Conservation (phyloP, 345 rosid species). For the Eucalyptus virginea region DNA sequence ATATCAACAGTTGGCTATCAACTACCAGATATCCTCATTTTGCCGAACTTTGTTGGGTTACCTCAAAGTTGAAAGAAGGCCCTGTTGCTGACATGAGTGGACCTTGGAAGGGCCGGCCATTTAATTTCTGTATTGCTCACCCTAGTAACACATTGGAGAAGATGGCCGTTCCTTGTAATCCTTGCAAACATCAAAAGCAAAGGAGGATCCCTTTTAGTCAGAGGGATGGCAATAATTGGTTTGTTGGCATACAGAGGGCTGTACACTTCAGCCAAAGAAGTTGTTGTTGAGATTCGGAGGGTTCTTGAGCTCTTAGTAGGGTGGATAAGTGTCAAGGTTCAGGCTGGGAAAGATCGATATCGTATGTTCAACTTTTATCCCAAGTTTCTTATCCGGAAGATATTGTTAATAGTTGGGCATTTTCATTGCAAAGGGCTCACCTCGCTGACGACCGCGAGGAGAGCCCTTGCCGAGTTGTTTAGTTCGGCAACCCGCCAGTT, state of each 20-base stretch:
- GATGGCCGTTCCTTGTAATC: too few species aligned
- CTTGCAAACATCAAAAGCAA: too few species aligned
- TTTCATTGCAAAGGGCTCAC: conserved; percentile 53
- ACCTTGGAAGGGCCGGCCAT: conserved; percentile 90
- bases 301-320: conserved; percentile 86
- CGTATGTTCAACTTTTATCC: conserved; percentile 68
- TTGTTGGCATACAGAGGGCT: conserved; percentile 66
- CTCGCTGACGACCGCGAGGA: too few species aligned
- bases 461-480: too few species aligned
- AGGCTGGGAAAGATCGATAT: conserved; percentile 71
- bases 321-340: conserved; percentile 59
- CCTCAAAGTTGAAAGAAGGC: conserved; percentile 87
- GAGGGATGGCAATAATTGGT: conserved; percentile 62
- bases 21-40: conserved; percentile 81
- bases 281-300: conserved; percentile 62
- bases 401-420: conserved; percentile 79
- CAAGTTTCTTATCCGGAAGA: conserved; percentile 93
- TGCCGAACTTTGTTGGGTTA: conserved; percentile 94
- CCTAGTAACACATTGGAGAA: conserved; percentile 40
- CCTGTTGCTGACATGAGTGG: conserved; percentile 68
- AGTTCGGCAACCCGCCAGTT: too few species aligned
- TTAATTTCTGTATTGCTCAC: conserved; percentile 71
- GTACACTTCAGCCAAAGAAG: conserved; percentile 63
- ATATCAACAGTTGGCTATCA: conserved; percentile 78
- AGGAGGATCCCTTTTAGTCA: too few species aligned